Base-by-base conservation (phyloP, 2,329 filamentous ascomycete genomes). In the Colletotrichum sp. region DNA sequence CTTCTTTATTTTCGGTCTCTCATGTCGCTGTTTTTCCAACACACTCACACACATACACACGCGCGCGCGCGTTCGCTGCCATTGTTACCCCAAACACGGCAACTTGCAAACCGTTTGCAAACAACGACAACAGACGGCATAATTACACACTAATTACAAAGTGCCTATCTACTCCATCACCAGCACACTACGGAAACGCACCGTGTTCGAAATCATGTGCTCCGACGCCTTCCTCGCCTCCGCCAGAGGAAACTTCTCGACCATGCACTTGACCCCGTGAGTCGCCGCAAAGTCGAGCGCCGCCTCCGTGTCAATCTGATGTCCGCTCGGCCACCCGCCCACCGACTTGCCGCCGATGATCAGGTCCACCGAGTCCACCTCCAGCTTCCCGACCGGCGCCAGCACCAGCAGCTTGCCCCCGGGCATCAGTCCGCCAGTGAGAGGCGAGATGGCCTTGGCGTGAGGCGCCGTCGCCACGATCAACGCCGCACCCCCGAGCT, bases 391-490 rank as follows among this genome's bases (percentile, higher is more conserved):
- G 3, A 88, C 84, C 4, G 88, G 87, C 0, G 92, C 88, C 34
- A 94, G 86, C n/a, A 92, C 84, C 18, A 94, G 80, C 9, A 94
- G 79, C 81, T 91, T 93, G 13, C 93, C 93, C 9, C 85, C 82
- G 0, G 88, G 79, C 6, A 85, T 88, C 9, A 93, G 85, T 3
- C 90, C 93, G 3, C 81, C 85, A 2, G 92, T 83, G 32, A 94
- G 80, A 6, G 87, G 86, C 3, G 85, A 80, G 66, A 94, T 88
- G 36, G 89, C 84, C 70, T 89, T 84, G 1, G 90, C 86, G 79
- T 90, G 91, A 8, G 93, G 92, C 5, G 91, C 92, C 5, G 93
- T 94, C 52, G 90, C 86, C 6, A 94, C 87, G 72, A 94, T 89
- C 67, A 93, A 83, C 5, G 87, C 86, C 0, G 93, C 93, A 30